These are phyloP conservation scores for Plasmodium relictum DNA, from an alignment of 169 alveolate genomes.

Conservation along the genomic window DNA sequence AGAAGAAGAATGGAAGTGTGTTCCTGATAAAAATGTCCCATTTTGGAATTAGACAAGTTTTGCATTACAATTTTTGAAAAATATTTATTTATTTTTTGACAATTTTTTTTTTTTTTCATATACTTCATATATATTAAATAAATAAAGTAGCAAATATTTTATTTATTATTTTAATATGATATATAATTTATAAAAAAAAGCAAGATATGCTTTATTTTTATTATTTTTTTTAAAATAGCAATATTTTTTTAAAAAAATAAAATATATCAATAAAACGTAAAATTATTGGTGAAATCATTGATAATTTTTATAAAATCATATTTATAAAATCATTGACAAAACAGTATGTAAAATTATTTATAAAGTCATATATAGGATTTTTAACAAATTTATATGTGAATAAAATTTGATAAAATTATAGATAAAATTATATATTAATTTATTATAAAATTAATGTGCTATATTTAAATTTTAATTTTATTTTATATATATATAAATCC, in stretches of 20 bases:
- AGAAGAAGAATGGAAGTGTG: conserved; percentile 77
- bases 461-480: no score
- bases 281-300: not conserved
- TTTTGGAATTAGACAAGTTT: conserved; percentile 59
- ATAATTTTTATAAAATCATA: not conserved
- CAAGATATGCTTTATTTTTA: no score
- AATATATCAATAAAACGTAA: not conserved
- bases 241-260: not conserved
- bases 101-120: not conserved
- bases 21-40: conserved; percentile 76
- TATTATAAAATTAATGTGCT: no score
- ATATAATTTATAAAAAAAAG: no score
- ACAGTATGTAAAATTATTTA: not conserved
- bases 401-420: no score
- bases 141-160: no score
- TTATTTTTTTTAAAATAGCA: no score
- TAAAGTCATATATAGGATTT: no score
- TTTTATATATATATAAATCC: no score
- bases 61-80: not conserved
- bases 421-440: no score
- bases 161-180: no score
- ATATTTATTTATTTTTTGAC: not conserved
- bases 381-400: no score
- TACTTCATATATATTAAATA: not conserved
- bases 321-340: not conserved